Evolutionary conservation across 208 protist species (phyloP).

Genomic region (Leishmania braziliensis): DNA sequence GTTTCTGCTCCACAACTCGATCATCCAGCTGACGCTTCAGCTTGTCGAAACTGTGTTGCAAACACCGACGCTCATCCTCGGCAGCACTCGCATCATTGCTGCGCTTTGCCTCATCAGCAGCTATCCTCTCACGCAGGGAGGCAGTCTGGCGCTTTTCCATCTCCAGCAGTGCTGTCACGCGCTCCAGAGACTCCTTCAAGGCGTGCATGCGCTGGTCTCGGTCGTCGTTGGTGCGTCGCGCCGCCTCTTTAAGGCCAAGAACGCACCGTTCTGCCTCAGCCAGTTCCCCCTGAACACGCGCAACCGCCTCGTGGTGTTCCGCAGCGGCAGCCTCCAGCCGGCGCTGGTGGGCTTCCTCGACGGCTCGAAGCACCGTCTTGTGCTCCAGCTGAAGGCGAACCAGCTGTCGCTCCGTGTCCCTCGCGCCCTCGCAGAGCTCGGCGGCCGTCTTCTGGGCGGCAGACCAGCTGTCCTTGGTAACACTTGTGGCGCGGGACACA

Average conservation of each 20-base stretch:
- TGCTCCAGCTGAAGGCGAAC: conserved; percentile 17
- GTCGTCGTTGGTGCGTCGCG: conserved; percentile 7
- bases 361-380: conserved; percentile 17
- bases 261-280: conserved; percentile 18
- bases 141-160: conserved; percentile 24
- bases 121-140: conserved; percentile 12
- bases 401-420: conserved; percentile 31
- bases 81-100: conserved; percentile 10
- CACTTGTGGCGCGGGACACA: conserved; percentile 14
- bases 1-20: conserved; percentile 33
- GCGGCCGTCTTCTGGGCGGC: conserved; percentile 10
- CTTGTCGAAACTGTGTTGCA: conserved; percentile 41
- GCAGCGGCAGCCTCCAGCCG: conserved; percentile 16
- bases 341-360: conserved; percentile 26
- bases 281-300: conserved; percentile 21
- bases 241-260: background rate
- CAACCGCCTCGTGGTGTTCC: conserved; percentile 21
- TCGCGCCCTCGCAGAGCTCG: background rate
- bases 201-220: conserved; percentile 14
- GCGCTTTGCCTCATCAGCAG: conserved; percentile 28
- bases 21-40: conserved; percentile 51
- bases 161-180: conserved; percentile 18
- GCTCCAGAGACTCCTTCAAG: conserved; percentile 12
- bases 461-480: conserved; percentile 19
- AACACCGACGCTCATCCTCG: conserved; percentile 34